Percentiles rank a stretch among this genome's conserved stretches.
Conservation (phyloP, 2,329 filamentous ascomycete genomes). For the Xylariaceae sp. region DNA sequence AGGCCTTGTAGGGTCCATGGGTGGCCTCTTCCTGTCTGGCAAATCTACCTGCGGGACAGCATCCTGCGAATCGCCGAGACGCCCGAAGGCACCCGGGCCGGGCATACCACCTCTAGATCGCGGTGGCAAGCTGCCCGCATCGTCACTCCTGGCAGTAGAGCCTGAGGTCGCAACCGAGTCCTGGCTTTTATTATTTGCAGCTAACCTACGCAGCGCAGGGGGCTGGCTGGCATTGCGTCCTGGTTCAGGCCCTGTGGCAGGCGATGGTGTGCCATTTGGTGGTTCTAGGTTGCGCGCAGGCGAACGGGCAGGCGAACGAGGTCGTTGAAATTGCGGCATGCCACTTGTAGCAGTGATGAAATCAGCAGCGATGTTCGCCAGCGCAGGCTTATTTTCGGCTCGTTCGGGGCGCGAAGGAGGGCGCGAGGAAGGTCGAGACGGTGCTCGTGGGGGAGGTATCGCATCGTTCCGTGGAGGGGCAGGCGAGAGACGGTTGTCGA, state of each 20-base stretch:
- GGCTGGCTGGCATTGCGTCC: slow-evolving; percentile 33
- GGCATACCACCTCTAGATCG: slow-evolving; percentile 45
- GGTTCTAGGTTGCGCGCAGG: slow-evolving; percentile 27
- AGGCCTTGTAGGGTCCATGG: slow-evolving; percentile 54
- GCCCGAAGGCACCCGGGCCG: slow-evolving; percentile 30
- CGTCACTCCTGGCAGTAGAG: slow-evolving; percentile 40
- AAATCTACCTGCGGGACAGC: slow-evolving; percentile 35
- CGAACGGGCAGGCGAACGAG: slow-evolving; percentile 19
- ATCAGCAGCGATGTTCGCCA: too few relatives aligned
- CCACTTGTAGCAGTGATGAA: slow-evolving; percentile 10
- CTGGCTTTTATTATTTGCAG: slow-evolving; percentile 47
- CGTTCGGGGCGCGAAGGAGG: slow-evolving; percentile 7
- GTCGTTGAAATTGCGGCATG: slow-evolving; percentile 16
- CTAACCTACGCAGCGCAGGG: slow-evolving; percentile 37
- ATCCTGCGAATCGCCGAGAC: slow-evolving; percentile 29
- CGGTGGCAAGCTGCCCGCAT: slow-evolving; percentile 41
- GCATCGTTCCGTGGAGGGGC: slow-evolving; percentile 14
- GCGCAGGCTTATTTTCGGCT: slow-evolving; percentile 10
- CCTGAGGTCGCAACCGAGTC: slow-evolving; percentile 47
- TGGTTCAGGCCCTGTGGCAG: slow-evolving; percentile 45
- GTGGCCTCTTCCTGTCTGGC: slow-evolving; percentile 58
- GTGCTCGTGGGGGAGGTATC: slow-evolving; percentile 10
- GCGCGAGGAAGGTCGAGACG: slow-evolving; percentile 12
- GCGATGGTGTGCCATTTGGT: slow-evolving; percentile 37
- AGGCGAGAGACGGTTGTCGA: too few relatives aligned